Evolutionary conservation across 176 grass and related monocot species (phyloP).

Genomic region (Tuctoria greenei): DNA sequence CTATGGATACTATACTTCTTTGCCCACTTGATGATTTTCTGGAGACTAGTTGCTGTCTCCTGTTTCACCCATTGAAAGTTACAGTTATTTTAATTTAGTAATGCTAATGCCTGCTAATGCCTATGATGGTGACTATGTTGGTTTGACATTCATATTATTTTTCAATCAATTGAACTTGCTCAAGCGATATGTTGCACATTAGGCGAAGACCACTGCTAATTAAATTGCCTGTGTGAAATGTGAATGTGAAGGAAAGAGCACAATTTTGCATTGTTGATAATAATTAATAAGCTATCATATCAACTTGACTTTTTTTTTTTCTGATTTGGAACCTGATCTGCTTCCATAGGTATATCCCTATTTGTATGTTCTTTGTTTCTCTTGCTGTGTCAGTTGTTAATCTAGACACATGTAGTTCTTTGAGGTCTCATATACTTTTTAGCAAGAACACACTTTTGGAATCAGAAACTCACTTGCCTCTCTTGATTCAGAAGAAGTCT

Average conservation of each 20-base stretch:
- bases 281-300: constrained; percentile 12
- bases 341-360: background rate
- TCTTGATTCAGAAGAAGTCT: constrained; percentile 74
- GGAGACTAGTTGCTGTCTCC: constrained; percentile 20
- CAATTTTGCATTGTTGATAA: constrained; percentile 6
- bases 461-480: constrained; percentile 22
- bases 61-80: constrained; percentile 6
- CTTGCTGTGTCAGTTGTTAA: background rate
- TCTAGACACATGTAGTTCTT: constrained; percentile 17
- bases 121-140: constrained; percentile 3
- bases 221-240: background rate
- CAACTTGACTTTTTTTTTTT: constrained; percentile 25
- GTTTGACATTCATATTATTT: background rate
- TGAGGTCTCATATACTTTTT: constrained; percentile 5
- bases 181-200: background rate
- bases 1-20: background rate
- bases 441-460: background rate
- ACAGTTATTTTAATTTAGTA: background rate
- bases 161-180: background rate
- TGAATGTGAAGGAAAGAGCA: background rate
- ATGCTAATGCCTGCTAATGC: too few species aligned
- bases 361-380: background rate
- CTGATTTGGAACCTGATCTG: constrained; percentile 14
- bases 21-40: constrained; percentile 7
- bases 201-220: background rate